Percentiles rank a stretch among this genome's conserved stretches.
Conservation (phyloP, 257 asterid species). For the Capsicum pubescens region DNA sequence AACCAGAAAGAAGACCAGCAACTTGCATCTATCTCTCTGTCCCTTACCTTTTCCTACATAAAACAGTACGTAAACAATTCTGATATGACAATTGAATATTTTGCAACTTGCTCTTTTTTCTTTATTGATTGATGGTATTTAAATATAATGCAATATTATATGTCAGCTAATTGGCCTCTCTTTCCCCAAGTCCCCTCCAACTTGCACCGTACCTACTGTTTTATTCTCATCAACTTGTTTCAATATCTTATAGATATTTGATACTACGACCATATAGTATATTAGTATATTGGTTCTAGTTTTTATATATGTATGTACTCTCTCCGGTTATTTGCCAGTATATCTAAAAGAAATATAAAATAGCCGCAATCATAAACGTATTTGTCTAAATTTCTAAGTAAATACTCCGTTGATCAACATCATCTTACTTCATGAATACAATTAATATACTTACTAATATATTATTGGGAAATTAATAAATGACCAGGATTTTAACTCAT, state of each 20-base stretch:
- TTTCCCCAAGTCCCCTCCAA: neutral
- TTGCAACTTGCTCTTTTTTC: neutral
- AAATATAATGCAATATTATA: neutral
- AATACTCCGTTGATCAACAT: too few species aligned
- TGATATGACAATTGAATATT: conserved; percentile 20
- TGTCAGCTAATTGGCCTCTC: conserved; percentile 20
- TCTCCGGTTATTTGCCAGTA: too few species aligned
- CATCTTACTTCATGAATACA: too few species aligned
- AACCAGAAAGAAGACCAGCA: neutral
- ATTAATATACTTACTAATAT: too few species aligned
- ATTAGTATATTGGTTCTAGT: neutral
- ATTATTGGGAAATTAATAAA: too few species aligned
- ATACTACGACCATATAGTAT: neutral
- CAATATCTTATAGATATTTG: neutral
- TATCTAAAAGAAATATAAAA: too few species aligned
- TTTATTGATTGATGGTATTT: neutral
- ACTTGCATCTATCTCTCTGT: conserved; percentile 23
- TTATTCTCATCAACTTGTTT: conserved; percentile 26
- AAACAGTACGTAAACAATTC: neutral
- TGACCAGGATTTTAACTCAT: too few species aligned
- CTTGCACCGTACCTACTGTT: neutral
- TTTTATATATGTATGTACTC: neutral
- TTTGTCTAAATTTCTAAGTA: too few species aligned
- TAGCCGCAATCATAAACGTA: too few species aligned
- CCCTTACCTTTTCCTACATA: neutral